Conservation (phyloP, 1,284 basidiomycete species). For the Rhizoctonia solani region DNA sequence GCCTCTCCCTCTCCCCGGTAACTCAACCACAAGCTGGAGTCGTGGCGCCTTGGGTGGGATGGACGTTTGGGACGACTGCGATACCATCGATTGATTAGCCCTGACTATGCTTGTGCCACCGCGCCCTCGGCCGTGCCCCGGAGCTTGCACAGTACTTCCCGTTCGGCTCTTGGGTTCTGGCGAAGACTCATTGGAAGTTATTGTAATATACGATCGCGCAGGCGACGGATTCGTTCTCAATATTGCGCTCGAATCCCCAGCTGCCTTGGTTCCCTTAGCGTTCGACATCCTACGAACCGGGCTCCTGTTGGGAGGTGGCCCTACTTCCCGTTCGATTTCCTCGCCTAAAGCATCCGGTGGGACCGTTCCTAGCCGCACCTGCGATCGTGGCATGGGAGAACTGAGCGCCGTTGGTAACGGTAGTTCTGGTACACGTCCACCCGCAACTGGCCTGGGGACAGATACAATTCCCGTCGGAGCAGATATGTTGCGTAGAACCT, state of each 20-base stretch:
- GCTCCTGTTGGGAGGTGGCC: background rate
- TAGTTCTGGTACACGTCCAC: background rate
- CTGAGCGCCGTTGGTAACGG: background rate
- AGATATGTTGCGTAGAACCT: constrained; percentile 22
- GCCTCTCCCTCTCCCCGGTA: background rate
- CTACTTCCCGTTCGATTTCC: constrained; percentile 2
- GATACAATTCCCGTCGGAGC: background rate
- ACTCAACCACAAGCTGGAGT: constrained; percentile 15
- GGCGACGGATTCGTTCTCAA: background rate
- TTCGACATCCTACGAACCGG: background rate
- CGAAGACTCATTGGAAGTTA: constrained; percentile 15
- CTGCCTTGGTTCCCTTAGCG: background rate
- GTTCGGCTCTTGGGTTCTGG: background rate
- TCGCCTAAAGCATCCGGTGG: constrained; percentile 11
- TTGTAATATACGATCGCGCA: constrained; percentile 13
- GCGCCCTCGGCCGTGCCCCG: constrained; percentile 1
- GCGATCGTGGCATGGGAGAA: background rate
- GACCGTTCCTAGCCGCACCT: constrained; percentile 7
- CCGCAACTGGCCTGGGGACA: background rate
- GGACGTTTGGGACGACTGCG: background rate
- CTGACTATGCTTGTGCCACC: background rate
- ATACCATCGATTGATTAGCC: background rate
- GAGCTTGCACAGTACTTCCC: background rate
- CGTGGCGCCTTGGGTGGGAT: background rate
- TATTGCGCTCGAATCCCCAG: background rate